Evolutionary conservation across 768 basidiomycete genomes (phyloP).

Genomic region (Russula abietina): DNA sequence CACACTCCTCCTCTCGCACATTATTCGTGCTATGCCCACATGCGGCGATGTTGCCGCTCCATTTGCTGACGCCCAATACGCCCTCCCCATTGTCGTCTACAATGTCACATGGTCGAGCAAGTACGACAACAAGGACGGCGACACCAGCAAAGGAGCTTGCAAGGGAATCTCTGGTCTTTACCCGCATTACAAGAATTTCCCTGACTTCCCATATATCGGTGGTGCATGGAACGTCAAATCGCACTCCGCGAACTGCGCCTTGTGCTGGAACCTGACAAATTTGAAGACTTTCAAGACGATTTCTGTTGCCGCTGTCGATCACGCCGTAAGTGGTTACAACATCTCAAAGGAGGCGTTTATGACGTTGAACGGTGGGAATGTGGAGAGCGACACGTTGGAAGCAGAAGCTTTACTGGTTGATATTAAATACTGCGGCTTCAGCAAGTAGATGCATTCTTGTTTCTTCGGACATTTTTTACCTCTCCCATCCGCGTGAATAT

Average conservation of each 20-base stretch:
- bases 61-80: neutral
- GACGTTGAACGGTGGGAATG: constrained; percentile 26
- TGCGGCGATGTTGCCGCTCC: neutral
- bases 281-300: constrained; percentile 36
- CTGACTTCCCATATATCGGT: constrained; percentile 55
- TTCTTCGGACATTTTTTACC: too few species aligned
- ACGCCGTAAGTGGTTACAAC: constrained; percentile 38
- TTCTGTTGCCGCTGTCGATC: constrained; percentile 49
- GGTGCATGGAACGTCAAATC: constrained; percentile 46
- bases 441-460: too few species aligned
- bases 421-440: too few species aligned
- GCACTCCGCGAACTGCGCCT: constrained; percentile 48
- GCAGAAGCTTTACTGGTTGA: too few species aligned
- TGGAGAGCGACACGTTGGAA: too few species aligned
- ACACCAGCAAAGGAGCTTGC: constrained; percentile 41
- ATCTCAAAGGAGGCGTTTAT: constrained; percentile 32
- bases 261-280: constrained; percentile 56
- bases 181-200: constrained; percentile 46
- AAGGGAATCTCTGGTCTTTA: constrained; percentile 39
- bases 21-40: neutral
- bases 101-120: neutral
- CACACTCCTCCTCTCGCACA: constrained; percentile 1
- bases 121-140: constrained; percentile 42
- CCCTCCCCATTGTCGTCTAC: neutral
- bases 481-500: too few species aligned